A percentile compares a stretch with the other conserved stretches of the same genome.
These are phyloP conservation scores for Cornus controversa DNA, from an alignment of 148 eudicot species.

Conservation along the genomic window DNA sequence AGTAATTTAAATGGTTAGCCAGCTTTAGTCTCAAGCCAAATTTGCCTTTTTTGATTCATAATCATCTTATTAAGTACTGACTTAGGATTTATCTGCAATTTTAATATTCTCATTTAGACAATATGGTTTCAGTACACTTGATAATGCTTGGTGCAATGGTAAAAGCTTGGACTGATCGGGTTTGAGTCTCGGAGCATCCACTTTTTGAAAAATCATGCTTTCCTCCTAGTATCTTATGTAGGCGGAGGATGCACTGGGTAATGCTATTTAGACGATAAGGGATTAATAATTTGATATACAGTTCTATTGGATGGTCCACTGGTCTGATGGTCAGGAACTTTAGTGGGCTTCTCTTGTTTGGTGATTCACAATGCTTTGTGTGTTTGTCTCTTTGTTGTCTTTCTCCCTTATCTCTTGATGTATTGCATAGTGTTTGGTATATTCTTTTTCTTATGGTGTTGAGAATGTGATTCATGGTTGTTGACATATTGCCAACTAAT, in stretches of 20 bases:
- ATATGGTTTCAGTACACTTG: background rate
- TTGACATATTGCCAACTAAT: background rate
- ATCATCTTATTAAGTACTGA: background rate
- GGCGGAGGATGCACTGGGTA: too few species aligned
- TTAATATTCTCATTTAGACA: conserved; percentile 2
- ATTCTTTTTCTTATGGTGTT: too few species aligned
- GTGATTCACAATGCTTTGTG: background rate
- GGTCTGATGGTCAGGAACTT: background rate
- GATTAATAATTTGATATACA: background rate
- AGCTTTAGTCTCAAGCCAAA: background rate
- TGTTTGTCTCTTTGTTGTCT: background rate
- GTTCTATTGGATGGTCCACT: background rate
- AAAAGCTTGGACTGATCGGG: too few species aligned
- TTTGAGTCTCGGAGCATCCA: too few species aligned
- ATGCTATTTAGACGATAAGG: too few species aligned
- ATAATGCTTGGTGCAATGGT: too few species aligned
- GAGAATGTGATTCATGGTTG: background rate
- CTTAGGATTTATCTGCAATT: background rate
- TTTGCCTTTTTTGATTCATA: too few species aligned
- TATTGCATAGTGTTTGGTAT: background rate
- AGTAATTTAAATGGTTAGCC: background rate
- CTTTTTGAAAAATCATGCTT: too few species aligned
- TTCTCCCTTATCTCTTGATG: background rate
- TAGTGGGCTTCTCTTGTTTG: background rate
- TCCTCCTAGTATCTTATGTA: too few species aligned